Evolutionary conservation across 371 early-diverging fungal genomes (phyloP).

Genomic region (Lichtheimia ornata): DNA sequence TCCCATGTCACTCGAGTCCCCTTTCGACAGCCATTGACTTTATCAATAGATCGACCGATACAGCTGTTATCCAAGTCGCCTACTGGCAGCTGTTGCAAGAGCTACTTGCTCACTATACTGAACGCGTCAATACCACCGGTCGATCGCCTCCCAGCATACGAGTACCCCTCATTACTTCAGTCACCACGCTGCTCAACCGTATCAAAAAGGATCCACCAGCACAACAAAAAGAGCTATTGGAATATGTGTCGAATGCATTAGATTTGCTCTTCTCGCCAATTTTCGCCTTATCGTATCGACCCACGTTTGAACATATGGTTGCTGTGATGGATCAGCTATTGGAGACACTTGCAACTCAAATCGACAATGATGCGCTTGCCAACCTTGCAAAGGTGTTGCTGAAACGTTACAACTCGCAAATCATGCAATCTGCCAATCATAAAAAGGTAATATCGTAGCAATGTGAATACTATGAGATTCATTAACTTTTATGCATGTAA

Average conservation of each 20-base stretch:
- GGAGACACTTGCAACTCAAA: slow-evolving; percentile 8
- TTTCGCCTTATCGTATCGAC: slow-evolving; percentile 33
- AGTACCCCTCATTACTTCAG: slow-evolving; percentile 23
- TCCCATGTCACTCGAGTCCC: background rate
- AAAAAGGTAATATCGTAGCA: slow-evolving; percentile 28
- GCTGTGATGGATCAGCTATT: slow-evolving; percentile 29
- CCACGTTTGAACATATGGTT: slow-evolving; percentile 40
- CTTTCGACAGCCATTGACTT: background rate
- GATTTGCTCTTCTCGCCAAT: slow-evolving; percentile 27
- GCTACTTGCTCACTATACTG: slow-evolving; percentile 30
- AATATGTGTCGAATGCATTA: slow-evolving; percentile 9
- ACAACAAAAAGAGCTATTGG: background rate
- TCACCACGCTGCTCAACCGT: slow-evolving; percentile 25
- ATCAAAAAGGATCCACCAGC: slow-evolving; percentile 7
- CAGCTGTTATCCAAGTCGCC: slow-evolving; percentile 27
- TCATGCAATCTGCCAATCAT: slow-evolving; percentile 38
- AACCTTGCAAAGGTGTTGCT: slow-evolving; percentile 19
- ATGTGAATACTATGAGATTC: no score
- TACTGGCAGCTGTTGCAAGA: slow-evolving; percentile 37
- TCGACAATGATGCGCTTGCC: background rate
- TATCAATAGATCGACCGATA: slow-evolving; percentile 24
- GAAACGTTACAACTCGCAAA: slow-evolving; percentile 27
- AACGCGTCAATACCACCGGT: slow-evolving; percentile 10
- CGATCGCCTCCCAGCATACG: slow-evolving; percentile 32
- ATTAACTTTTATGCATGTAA: no score